Evolutionary conservation across 2,329 filamentous ascomycete species (phyloP).

Genomic region (Dactylellina sp.): DNA sequence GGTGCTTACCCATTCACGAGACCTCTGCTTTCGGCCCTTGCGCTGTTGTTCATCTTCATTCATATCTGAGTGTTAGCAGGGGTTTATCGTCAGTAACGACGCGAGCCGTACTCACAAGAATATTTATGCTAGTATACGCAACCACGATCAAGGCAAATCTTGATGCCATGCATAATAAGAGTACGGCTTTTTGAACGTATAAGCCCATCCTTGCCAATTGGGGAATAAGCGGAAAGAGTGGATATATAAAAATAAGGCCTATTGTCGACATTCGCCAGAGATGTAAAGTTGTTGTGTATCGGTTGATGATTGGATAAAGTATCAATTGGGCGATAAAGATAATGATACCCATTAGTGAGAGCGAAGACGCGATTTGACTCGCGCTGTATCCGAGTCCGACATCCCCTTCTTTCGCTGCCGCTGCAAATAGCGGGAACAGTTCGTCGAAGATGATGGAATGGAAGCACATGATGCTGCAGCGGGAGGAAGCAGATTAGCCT

Average conservation of each 20-base stretch:
- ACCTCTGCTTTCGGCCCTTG: slow-evolving; percentile 17
- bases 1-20: slow-evolving; percentile 25
- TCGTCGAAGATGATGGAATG: slow-evolving; percentile 39
- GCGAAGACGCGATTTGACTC: slow-evolving; percentile 30
- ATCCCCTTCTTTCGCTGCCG: slow-evolving; percentile 3
- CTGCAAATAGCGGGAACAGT: slow-evolving; percentile 32
- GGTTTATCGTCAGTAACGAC: too few species aligned
- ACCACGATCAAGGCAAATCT: slow-evolving; percentile 23
- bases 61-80: not conserved
- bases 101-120: slow-evolving; percentile 22
- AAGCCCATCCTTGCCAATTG: slow-evolving; percentile 5
- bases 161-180: slow-evolving; percentile 27
- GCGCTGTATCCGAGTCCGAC: slow-evolving; percentile 32
- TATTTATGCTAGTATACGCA: slow-evolving; percentile 35
- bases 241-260: slow-evolving; percentile 19
- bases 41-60: slow-evolving; percentile 35
- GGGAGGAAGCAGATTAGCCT: not conserved
- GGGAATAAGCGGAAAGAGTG: slow-evolving; percentile 27
- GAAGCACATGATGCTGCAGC: slow-evolving; percentile 18
- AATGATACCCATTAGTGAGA: slow-evolving; percentile 24
- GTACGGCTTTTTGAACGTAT: slow-evolving; percentile 16
- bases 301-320: slow-evolving; percentile 25
- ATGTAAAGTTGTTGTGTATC: slow-evolving; percentile 7
- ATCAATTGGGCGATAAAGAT: slow-evolving; percentile 27
- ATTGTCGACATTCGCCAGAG: slow-evolving; percentile 21